phyloP scores from a whole-genome alignment of 2,329 filamentous ascomycete genomes.

The Ceratocystis lukuohia region DNA sequence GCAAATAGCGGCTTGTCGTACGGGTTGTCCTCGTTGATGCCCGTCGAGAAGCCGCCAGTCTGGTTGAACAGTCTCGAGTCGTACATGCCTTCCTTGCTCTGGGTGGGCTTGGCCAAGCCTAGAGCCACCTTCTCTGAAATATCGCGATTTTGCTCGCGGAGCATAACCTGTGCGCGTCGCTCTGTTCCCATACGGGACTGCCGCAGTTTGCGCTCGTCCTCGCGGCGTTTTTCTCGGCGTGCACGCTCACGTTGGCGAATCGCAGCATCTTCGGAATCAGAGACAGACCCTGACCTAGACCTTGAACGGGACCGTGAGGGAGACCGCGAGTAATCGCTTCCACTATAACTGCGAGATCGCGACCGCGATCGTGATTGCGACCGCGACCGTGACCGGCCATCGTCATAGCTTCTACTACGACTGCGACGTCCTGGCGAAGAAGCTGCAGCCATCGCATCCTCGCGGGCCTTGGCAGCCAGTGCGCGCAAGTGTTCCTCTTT shows the following conservation, averaged over 20 bases:
- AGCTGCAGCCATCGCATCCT: constrained; percentile 48
- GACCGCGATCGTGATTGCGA: not conserved
- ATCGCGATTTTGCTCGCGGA: constrained; percentile 87
- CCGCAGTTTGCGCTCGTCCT: constrained; percentile 78
- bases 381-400: constrained; percentile 1
- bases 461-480: constrained; percentile 80
- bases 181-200: constrained; percentile 95
- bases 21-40: constrained; percentile 93
- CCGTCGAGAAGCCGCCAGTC: constrained; percentile 74
- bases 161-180: constrained; percentile 80
- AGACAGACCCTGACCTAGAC: constrained; percentile 26
- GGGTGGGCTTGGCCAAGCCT: constrained; percentile 85
- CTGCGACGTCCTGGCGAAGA: not conserved
- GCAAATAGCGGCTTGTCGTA: constrained; percentile 97
- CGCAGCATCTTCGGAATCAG: constrained; percentile 51
- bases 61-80: constrained; percentile 93
- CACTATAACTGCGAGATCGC: constrained; percentile 23
- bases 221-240: constrained; percentile 62
- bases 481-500: constrained; percentile 86
- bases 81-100: constrained; percentile 88
- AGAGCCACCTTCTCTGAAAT: constrained; percentile 95
- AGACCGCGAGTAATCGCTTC: constrained; percentile 31
- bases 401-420: constrained; percentile 6
- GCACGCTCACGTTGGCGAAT: constrained; percentile 63
- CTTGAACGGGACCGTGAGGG: constrained; percentile 26